A percentile compares a stretch with the other conserved stretches of the same genome.
Conservation (phyloP, 2,329 filamentous ascomycete genomes). For the Sarocladium kiliense region DNA sequence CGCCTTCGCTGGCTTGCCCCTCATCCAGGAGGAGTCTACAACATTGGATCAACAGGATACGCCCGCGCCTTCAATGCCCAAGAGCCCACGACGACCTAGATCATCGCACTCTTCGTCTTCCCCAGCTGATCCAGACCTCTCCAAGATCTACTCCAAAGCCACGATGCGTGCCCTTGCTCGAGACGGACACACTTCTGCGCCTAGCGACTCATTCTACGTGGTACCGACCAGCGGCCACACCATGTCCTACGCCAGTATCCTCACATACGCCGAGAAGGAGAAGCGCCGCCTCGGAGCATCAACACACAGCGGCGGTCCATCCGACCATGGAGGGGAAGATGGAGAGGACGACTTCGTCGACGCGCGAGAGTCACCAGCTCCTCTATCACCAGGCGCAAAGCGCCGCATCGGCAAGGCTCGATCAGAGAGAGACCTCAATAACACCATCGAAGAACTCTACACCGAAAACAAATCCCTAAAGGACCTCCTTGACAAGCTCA, state of each 20-base stretch:
- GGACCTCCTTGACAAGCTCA: slow-evolving; percentile 78
- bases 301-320: slow-evolving; percentile 40
- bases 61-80: slow-evolving; percentile 31
- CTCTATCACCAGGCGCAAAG: slow-evolving; percentile 36
- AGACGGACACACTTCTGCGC: slow-evolving; percentile 50
- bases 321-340: slow-evolving; percentile 48
- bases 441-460: slow-evolving; percentile 80
- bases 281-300: slow-evolving; percentile 54
- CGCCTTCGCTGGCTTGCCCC: slow-evolving; percentile 85
- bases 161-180: slow-evolving; percentile 74
- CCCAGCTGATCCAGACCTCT: slow-evolving; percentile 64
- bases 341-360: slow-evolving; percentile 87
- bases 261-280: slow-evolving; percentile 65
- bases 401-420: slow-evolving; percentile 34
- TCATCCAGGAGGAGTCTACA: slow-evolving; percentile 50
- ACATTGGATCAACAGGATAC: slow-evolving; percentile 20
- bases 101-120: slow-evolving; percentile 5
- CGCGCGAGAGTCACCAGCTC: slow-evolving; percentile 61
- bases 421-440: slow-evolving; percentile 44
- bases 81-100: slow-evolving; percentile 21
- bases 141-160: slow-evolving; percentile 78
- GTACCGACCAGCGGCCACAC: slow-evolving; percentile 90
- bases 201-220: slow-evolving; percentile 81
- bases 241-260: slow-evolving; percentile 86
- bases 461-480: slow-evolving; percentile 86